Evolutionary conservation across 371 early-diverging fungal genomes (phyloP).

Genomic region (Apophysomyces trapeziformis): DNA sequence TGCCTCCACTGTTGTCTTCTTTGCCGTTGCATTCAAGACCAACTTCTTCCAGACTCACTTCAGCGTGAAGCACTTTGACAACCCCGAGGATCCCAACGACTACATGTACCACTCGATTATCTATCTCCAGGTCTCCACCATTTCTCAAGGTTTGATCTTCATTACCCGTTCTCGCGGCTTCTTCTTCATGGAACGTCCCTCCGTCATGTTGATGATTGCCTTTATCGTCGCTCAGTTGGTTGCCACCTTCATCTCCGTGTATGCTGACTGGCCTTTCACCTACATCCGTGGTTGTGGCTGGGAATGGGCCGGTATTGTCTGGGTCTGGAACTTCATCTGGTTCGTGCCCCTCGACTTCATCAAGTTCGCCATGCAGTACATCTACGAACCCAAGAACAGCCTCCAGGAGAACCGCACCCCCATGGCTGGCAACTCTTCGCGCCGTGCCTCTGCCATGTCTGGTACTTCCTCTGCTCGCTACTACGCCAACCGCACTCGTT

Average conservation of each 20-base stretch:
- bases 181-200: conserved; percentile 64
- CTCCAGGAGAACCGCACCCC: conserved; percentile 39
- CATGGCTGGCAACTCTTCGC: conserved; percentile 38
- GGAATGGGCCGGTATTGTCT: conserved; percentile 68
- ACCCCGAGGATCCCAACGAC: conserved; percentile 40
- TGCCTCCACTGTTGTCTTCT: conserved; percentile 51
- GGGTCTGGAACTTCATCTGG: conserved; percentile 84
- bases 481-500: conserved; percentile 55
- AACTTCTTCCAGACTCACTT: conserved; percentile 48
- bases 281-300: conserved; percentile 61
- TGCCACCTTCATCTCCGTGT: conserved; percentile 65
- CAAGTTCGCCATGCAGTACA: conserved; percentile 71
- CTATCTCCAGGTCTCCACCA: conserved; percentile 63
- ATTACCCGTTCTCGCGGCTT: conserved; percentile 66
- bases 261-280: conserved; percentile 68
- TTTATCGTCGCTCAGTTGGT: conserved; percentile 63
- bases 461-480: conserved; percentile 51
- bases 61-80: conserved; percentile 27
- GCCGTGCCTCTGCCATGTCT: conserved; percentile 54
- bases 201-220: conserved; percentile 54
- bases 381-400: conserved; percentile 58
- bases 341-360: conserved; percentile 74
- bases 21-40: conserved; percentile 38
- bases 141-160: conserved; percentile 67
- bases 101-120: conserved; percentile 56